Base-by-base conservation (phyloP, 2,329 filamentous ascomycete species). In the Ceratocystis cubensis region DNA sequence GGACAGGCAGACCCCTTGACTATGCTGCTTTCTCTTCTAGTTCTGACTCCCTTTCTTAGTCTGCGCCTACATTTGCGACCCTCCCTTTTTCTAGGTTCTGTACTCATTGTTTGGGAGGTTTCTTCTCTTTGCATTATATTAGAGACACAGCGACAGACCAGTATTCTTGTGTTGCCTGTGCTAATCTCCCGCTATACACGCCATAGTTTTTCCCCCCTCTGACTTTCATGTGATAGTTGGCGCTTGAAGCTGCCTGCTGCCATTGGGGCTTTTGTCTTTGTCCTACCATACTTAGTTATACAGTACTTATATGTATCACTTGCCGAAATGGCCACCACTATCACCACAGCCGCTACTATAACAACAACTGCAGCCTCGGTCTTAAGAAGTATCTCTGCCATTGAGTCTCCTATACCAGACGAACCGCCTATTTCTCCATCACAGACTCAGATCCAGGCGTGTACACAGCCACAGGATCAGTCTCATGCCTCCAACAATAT, bases 21-120 rank as follows among this genome's bases (percentile, higher is more conserved):
- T 59, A 59, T 37, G n/a, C 56, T 17, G 28, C 22, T 57, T 57
- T 57, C 53, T 57, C 25, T n/a, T 22, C 53, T 57, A 37, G 56
- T 57, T 33, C 6, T 33, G 37, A 41, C 53, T 57, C 48, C 48
- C n/a, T 20, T 4, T 53, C 25, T 53, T 22, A 10, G 25, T 53
- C 13, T 41, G 10, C 22, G 22, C 48, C 22, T 4, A 53, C 48
- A 41, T 41, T 41, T 41, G 37, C 37, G 37, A 13, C 10, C 10
- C 37, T 41, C 37, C 37, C 13, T 41, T 41, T 41, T 41, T 41
- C 37, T 33, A 13, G 10, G 28, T 30, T 25, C 20, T 30, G 4
- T 3, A 15, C 37, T 41, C 37, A 5, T 41, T 41, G 3, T 15
- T 41, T 41, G 37, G 37, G 37, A 1, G 37, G 10, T 15, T 41